Evolutionary conservation across 768 basidiomycete genomes (phyloP).

Genomic region (Xerocomus brunneocitrinus): DNA sequence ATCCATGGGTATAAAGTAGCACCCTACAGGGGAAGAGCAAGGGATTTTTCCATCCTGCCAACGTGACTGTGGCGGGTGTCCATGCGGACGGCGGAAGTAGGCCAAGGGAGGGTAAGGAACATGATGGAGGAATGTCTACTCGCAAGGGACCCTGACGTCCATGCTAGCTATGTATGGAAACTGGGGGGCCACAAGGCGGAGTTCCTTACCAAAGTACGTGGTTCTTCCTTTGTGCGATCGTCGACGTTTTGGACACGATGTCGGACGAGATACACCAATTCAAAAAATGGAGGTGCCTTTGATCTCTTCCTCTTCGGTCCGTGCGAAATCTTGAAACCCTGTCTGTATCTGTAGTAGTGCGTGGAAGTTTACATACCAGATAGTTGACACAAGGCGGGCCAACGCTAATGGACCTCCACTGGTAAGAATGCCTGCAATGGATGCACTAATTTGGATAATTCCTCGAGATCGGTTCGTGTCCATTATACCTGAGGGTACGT

Average conservation of each 20-base stretch:
- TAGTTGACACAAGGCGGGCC: neutral
- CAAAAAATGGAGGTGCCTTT: neutral
- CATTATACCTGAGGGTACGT: slow-evolving; percentile 3
- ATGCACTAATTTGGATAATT: slow-evolving; percentile 5
- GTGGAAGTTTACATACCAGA: neutral
- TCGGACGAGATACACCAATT: neutral
- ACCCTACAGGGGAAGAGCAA: neutral
- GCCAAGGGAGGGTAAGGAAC: slow-evolving; percentile 3
- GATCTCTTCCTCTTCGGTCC: neutral
- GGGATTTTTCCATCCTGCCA: neutral
- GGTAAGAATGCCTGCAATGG: neutral
- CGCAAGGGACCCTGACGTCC: slow-evolving; percentile 1
- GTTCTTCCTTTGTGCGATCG: neutral
- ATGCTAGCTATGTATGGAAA: neutral
- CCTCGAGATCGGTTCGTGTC: slow-evolving; percentile 1
- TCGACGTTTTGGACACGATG: slow-evolving; percentile 2
- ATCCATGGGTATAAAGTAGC: neutral
- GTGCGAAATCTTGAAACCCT: neutral
- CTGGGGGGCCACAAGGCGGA: neutral
- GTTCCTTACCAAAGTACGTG: neutral
- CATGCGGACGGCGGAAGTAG: neutral
- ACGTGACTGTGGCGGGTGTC: slow-evolving; percentile 18
- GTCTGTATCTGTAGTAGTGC: neutral
- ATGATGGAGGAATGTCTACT: neutral
- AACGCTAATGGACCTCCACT: neutral